Conservation (phyloP, 306 rosid genomes). For the Rubus parviflorus region DNA sequence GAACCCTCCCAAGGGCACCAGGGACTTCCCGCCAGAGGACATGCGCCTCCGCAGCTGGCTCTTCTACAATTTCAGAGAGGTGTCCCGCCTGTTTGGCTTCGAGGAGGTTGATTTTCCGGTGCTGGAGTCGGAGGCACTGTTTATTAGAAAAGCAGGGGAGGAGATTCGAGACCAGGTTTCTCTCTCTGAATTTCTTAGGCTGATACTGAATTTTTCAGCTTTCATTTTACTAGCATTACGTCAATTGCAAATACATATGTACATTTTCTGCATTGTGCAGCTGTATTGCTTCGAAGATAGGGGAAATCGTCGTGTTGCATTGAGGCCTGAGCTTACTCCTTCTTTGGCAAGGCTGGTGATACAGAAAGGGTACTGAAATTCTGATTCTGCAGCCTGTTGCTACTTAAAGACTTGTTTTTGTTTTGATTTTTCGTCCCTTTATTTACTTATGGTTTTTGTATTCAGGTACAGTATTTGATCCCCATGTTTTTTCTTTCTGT, state of each 20-base stretch:
- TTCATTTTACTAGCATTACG: not conserved
- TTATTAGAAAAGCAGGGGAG: conserved; percentile 86
- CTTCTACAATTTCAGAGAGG: conserved; percentile 81
- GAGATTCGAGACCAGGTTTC: conserved; percentile 92
- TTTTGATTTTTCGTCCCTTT: conserved; percentile 8
- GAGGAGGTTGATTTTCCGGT: conserved; percentile 96
- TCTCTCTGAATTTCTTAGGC: not conserved
- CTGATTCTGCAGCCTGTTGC: conserved; percentile 31
- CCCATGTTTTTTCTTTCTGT: conserved; percentile 35
- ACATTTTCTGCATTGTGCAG: conserved; percentile 41
- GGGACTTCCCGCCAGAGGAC: conserved; percentile 88
- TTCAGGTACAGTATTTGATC: conserved; percentile 46
- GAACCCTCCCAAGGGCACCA: conserved; percentile 91
- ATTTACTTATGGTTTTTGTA: conserved; percentile 32
- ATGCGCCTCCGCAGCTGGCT: conserved; percentile 90
- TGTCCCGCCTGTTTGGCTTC: conserved; percentile 70
- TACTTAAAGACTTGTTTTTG: conserved; percentile 9
- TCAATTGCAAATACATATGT: not conserved
- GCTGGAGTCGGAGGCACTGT: conserved; percentile 89
- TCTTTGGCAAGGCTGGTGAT: conserved; percentile 94
- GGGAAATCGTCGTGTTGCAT: conserved; percentile 91
- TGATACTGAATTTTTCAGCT: not conserved
- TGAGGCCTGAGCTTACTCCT: conserved; percentile 98
- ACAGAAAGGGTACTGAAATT: conserved; percentile 75
- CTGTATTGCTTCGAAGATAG: conserved; percentile 97